Conservation (phyloP, 345 rosid species). For the Corchorus capsularis region DNA sequence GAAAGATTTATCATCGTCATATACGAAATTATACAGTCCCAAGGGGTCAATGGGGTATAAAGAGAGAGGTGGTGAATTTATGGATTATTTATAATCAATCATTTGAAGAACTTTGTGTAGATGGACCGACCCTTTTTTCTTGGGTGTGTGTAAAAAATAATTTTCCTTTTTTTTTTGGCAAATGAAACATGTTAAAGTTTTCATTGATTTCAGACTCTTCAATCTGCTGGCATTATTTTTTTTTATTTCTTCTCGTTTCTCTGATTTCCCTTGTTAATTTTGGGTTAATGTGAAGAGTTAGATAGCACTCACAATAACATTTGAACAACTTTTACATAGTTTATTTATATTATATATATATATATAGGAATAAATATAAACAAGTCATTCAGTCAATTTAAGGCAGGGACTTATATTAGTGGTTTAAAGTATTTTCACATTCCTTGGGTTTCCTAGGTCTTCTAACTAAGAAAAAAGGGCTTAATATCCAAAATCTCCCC, state of each 20-base stretch:
- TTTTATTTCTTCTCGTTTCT: neutral
- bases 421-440: too few species aligned
- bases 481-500: too few species aligned
- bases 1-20: neutral
- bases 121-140: neutral
- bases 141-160: constrained; percentile 3
- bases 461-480: too few species aligned
- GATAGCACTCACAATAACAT: neutral
- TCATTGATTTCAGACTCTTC: neutral
- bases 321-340: too few species aligned
- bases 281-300: too few species aligned
- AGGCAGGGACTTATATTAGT: too few species aligned
- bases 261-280: neutral
- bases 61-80: neutral
- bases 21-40: neutral
- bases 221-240: neutral
- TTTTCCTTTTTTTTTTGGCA: neutral
- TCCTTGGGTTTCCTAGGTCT: too few species aligned
- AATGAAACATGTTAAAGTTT: constrained; percentile 5
- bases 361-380: too few species aligned
- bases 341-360: too few species aligned
- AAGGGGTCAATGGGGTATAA: neutral
- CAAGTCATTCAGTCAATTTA: too few species aligned
- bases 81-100: constrained; percentile 9
- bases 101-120: constrained; percentile 11